Conservation (phyloP, 1,139 yeast species). For the Geotrichum siamense region DNA sequence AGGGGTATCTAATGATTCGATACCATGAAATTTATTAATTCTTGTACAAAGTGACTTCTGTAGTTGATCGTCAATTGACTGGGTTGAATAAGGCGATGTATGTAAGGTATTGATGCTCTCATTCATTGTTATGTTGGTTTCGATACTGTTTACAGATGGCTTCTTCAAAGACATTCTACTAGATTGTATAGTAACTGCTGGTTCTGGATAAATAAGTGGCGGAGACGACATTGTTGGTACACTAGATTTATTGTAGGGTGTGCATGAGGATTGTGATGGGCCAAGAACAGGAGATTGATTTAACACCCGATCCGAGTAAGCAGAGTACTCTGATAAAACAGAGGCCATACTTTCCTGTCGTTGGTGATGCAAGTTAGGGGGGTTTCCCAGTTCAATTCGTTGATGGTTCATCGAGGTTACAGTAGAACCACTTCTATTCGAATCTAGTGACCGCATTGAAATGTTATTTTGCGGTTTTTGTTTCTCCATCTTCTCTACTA, state of each 20-base stretch:
- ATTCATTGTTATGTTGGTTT: background rate
- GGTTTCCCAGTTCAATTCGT: background rate
- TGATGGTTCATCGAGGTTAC: background rate
- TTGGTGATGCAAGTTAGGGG: background rate
- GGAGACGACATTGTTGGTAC: background rate
- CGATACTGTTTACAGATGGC: slow-evolving; percentile 4
- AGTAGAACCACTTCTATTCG: background rate
- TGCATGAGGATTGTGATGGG: background rate
- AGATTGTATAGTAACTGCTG: no score
- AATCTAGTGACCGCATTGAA: background rate
- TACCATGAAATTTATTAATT: no score
- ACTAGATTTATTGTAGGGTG: background rate
- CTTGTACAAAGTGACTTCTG: no score
- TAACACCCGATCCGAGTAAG: slow-evolving; percentile 4
- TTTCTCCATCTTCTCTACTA: background rate
- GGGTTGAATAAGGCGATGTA: slow-evolving; percentile 1
- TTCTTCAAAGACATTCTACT: background rate
- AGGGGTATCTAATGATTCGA: no score
- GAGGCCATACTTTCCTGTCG: slow-evolving; percentile 5
- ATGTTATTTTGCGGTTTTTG: background rate
- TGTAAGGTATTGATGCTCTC: background rate
- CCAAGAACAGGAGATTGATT: slow-evolving; percentile 2
- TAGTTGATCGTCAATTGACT: background rate
- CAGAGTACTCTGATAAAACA: slow-evolving; percentile 1
- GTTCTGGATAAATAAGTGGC: background rate